Base-by-base conservation (phyloP, 441 rosid genomes). In the Bocquillonia castaneifolia region DNA sequence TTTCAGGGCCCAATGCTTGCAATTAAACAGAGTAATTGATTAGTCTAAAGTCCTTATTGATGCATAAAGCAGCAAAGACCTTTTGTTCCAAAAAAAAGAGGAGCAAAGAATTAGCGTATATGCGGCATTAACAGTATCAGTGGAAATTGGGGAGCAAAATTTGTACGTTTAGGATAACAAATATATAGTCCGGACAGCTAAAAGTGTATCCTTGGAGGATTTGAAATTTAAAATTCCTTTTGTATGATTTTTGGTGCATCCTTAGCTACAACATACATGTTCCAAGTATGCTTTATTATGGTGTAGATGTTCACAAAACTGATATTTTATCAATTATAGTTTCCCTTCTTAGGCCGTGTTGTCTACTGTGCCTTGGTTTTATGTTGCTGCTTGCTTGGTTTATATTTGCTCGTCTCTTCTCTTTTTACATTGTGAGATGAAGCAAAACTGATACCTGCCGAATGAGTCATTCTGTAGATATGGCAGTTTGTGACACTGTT, bases 161-260 rank as follows among this genome's bases (percentile, higher is more conserved):
- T 55, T 40, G 51, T 42, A 25, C 54, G 47, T 10, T 32, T 13
- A 25, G 20, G 57, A 61, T 39, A 69, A 28, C 53, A 52, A 13
- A 26, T 25, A 51, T 48, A 10, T 20, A 37, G 59, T 25, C 13
- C 18, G 22, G 57, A 67, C 53, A 50, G 6, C 32, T 13, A 14
- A 51, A n/a, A 51, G 15, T 51, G 29, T 52, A 51, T 6, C 53
- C 45, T 68, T 6, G 28, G 45, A 44, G 55, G 71, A 56, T 67
- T 55, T 57, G 32, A 56, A 32, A 39, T 25, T 60, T 17, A 25
- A 48, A 37, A 59, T 51, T 12, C 44, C 3, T 37, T 12, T 51
- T 50, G 40, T 69, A 53, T 61, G 54, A 69, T 69, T 29, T 25
- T 14, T 59, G 48, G 72, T 22, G 2, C 22, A 58, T 59, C 47